phyloP scores from a whole-genome alignment of 2,329 filamentous ascomycete genomes.

The Aureobasidium sp. region DNA sequence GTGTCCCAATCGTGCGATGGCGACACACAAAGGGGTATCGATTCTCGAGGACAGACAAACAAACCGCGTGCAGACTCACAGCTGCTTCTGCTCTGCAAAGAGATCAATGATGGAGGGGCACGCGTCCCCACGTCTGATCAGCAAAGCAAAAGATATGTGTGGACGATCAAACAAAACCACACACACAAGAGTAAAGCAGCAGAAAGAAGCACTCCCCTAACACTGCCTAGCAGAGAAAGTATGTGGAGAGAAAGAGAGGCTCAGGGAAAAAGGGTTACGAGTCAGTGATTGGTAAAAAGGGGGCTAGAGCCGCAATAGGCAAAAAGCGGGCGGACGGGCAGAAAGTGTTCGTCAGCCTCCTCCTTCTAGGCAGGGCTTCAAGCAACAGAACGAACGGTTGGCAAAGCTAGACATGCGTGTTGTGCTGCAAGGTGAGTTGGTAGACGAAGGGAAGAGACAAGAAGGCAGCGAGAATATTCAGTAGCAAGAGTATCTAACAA shows the following conservation, averaged over 20 bases:
- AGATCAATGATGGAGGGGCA: background rate
- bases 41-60: background rate
- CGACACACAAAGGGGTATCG: too few relatives aligned
- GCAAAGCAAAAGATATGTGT: background rate
- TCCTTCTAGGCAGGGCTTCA: background rate
- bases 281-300: background rate
- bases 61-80: background rate
- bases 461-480: too few relatives aligned
- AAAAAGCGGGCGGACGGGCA: background rate
- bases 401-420: background rate
- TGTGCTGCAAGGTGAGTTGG: background rate
- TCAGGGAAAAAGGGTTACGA: background rate
- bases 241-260: too few relatives aligned
- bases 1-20: too few relatives aligned
- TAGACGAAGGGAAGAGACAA: background rate
- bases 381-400: background rate
- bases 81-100: background rate
- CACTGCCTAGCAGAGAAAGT: too few relatives aligned
- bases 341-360: constrained; percentile 8
- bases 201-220: too few relatives aligned
- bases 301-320: constrained; percentile 1
- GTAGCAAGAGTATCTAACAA: too few relatives aligned
- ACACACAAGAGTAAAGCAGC: background rate
- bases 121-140: background rate
- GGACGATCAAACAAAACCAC: background rate